Evolutionary conservation across 345 rosid species (phyloP).

Genomic region (Boechera divaricarpa): DNA sequence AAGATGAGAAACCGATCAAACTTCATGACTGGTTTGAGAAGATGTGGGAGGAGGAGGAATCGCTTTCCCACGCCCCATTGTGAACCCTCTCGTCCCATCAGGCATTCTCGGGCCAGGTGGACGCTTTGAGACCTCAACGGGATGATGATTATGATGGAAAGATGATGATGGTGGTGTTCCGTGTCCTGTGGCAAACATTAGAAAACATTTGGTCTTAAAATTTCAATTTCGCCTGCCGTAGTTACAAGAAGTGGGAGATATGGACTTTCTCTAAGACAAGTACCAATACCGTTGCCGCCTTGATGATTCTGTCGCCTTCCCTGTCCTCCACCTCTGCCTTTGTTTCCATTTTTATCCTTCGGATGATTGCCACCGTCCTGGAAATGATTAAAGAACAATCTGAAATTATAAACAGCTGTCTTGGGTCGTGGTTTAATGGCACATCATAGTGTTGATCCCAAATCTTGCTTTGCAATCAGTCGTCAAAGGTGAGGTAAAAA

Average conservation of each 20-base stretch:
- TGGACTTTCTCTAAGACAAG: background rate
- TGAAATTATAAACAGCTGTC: background rate
- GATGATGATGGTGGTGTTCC: slow-evolving; percentile 58
- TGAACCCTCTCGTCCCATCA: slow-evolving; percentile 94
- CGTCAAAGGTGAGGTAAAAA: background rate
- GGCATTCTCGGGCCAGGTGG: slow-evolving; percentile 99
- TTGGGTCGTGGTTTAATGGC: background rate
- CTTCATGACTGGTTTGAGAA: slow-evolving; percentile 27
- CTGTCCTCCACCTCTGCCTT: slow-evolving; percentile 55
- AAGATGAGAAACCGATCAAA: slow-evolving; percentile 24
- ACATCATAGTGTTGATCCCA: background rate
- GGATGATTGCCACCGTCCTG: slow-evolving; percentile 55
- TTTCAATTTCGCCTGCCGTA: background rate
- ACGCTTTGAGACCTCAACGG: slow-evolving; percentile 61
- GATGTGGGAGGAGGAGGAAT: slow-evolving; percentile 34
- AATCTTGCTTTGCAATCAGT: background rate
- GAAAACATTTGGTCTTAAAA: background rate
- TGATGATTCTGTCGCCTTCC: slow-evolving; percentile 60
- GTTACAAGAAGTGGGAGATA: slow-evolving; percentile 1
- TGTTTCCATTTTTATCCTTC: slow-evolving; percentile 59
- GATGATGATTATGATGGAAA: slow-evolving; percentile 40
- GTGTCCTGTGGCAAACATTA: slow-evolving; percentile 55
- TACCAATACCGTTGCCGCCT: slow-evolving; percentile 60
- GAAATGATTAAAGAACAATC: slow-evolving; percentile 16
- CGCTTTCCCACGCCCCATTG: slow-evolving; percentile 89